These are phyloP conservation scores for Hanseniaspora clermontiae DNA, from an alignment of 805 yeast genomes.

Conservation along the genomic window DNA sequence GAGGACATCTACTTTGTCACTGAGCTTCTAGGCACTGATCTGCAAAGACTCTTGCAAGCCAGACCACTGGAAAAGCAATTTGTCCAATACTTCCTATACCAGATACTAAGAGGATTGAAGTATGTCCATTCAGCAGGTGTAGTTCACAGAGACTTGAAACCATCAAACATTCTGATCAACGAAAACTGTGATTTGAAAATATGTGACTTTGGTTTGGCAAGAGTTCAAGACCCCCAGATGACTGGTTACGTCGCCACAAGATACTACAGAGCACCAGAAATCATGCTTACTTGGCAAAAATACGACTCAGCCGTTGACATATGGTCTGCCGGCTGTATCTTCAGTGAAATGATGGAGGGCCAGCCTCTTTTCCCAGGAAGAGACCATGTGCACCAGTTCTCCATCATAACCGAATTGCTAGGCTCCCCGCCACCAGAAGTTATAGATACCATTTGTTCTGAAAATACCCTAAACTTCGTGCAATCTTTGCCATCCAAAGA, in stretches of 20 bases:
- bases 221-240: constrained; percentile 98
- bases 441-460: constrained; percentile 89
- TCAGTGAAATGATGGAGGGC: constrained; percentile 95
- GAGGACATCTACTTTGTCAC: constrained; percentile 96
- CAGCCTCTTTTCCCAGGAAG: constrained; percentile 95
- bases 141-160: constrained; percentile 79
- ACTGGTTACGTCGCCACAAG: constrained; percentile 95
- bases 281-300: constrained; percentile 97
- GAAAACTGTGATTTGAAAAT: constrained; percentile 85
- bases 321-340: constrained; percentile 96
- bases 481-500: constrained; percentile 86
- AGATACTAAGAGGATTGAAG: constrained; percentile 77
- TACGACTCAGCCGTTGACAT: constrained; percentile 94
- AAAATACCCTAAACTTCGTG: constrained; percentile 86
- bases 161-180: constrained; percentile 70
- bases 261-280: constrained; percentile 95
- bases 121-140: constrained; percentile 89
- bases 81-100: constrained; percentile 92
- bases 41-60: constrained; percentile 79
- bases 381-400: constrained; percentile 96
- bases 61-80: constrained; percentile 93
- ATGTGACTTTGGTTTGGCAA: constrained; percentile 88
- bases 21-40: constrained; percentile 91
- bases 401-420: constrained; percentile 86
- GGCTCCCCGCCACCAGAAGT: constrained; percentile 97